Conservation (phyloP, 257 asterid genomes). For the Nicotiana paniculata region DNA sequence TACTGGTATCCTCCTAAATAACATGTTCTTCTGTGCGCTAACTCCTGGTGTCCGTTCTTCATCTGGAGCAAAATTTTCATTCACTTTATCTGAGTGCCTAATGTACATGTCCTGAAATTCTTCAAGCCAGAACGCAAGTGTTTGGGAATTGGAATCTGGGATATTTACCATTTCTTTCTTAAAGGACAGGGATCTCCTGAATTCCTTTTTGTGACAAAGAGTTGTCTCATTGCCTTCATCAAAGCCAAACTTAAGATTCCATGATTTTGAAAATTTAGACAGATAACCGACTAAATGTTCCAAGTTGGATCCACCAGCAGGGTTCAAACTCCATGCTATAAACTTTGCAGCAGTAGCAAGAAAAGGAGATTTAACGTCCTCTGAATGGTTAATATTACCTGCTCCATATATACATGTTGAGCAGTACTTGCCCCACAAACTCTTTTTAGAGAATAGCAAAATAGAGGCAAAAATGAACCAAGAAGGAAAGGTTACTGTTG, state of each 20-base stretch:
- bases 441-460: conserved; percentile 41
- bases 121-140: conserved; percentile 44
- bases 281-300: conserved; percentile 35
- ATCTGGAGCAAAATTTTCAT: conserved; percentile 18
- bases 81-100: conserved; percentile 16
- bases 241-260: conserved; percentile 31
- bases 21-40: conserved; percentile 22
- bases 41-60: conserved; percentile 19
- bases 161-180: conserved; percentile 19
- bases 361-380: conserved; percentile 26
- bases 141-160: conserved; percentile 21
- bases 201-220: conserved; percentile 21
- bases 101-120: conserved; percentile 35
- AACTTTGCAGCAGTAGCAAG: conserved; percentile 47
- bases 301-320: conserved; percentile 37
- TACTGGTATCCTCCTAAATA: conserved; percentile 52
- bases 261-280: conserved; percentile 32
- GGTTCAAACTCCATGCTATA: conserved; percentile 67
- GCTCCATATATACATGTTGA: conserved; percentile 15
- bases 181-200: conserved; percentile 19
- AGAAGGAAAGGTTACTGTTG: conserved; percentile 58
- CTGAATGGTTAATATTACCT: conserved; percentile 15
- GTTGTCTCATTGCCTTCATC: conserved; percentile 21
- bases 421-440: conserved; percentile 17
- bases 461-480: conserved; percentile 67